These are phyloP conservation scores for Penicillium occitanis DNA, from an alignment of 2,329 filamentous ascomycete species.

Conservation along the genomic window DNA sequence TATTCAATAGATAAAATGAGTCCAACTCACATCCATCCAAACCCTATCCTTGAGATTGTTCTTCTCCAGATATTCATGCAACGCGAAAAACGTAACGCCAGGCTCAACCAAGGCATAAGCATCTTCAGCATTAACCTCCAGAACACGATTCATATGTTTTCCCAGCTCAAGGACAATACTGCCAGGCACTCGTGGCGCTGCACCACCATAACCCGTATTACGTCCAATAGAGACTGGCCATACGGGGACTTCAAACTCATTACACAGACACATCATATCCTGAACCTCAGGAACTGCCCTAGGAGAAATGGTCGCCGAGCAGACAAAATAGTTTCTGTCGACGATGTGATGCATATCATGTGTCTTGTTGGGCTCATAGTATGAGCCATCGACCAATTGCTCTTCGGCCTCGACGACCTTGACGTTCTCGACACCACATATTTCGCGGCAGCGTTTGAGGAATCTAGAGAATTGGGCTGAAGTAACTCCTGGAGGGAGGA, in stretches of 20 bases:
- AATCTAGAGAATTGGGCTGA: neutral
- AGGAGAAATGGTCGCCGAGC: slow-evolving; percentile 42
- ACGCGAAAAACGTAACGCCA: slow-evolving; percentile 42
- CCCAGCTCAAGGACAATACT: slow-evolving; percentile 45
- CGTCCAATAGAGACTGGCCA: slow-evolving; percentile 42
- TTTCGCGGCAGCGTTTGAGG: slow-evolving; percentile 37
- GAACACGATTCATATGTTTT: slow-evolving; percentile 41
- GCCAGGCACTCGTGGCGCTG: slow-evolving; percentile 48
- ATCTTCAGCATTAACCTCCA: slow-evolving; percentile 37
- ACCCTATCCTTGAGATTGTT: slow-evolving; percentile 42
- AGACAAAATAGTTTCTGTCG: slow-evolving; percentile 47
- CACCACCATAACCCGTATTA: slow-evolving; percentile 54
- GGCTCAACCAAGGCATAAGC: slow-evolving; percentile 46
- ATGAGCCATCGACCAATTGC: slow-evolving; percentile 25
- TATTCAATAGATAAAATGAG: neutral
- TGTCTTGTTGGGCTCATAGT: slow-evolving; percentile 37
- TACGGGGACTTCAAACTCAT: slow-evolving; percentile 35
- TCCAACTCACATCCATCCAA: slow-evolving; percentile 26
- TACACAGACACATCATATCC: slow-evolving; percentile 28
- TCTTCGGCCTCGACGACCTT: slow-evolving; percentile 23
- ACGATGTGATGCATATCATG: slow-evolving; percentile 45
- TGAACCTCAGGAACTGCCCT: slow-evolving; percentile 23
- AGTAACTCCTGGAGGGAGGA: neutral
- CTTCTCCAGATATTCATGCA: slow-evolving; percentile 29
- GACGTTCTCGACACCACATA: slow-evolving; percentile 28